Conservation (phyloP, 495 filamentous ascomycete genomes). For the Aspergillus nanangensis region DNA sequence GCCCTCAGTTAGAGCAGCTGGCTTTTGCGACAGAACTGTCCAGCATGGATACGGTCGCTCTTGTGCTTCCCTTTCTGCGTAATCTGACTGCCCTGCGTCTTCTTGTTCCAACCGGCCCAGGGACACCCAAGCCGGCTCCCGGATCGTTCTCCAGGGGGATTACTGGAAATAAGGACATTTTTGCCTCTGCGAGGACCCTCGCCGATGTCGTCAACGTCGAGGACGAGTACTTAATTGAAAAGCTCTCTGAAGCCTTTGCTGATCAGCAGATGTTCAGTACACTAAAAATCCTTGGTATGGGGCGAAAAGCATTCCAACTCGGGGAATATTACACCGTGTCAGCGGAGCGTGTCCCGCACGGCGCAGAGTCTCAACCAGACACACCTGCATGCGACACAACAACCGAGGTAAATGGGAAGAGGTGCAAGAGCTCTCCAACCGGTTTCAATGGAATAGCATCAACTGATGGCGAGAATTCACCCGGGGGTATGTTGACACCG, state of each 20-base stretch:
- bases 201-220: conserved; percentile 35
- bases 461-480: background rate
- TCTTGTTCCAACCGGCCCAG: conserved; percentile 30
- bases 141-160: too few relatives aligned
- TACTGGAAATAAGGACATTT: too few relatives aligned
- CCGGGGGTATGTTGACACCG: background rate
- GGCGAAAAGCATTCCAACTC: conserved; percentile 36
- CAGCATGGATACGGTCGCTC: conserved; percentile 37
- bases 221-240: conserved; percentile 27
- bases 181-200: conserved; percentile 20
- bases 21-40: conserved; percentile 41
- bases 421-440: background rate
- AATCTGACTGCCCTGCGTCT: conserved; percentile 41
- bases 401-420: background rate
- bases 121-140: background rate
- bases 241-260: conserved; percentile 28
- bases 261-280: conserved; percentile 31
- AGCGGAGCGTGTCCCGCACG: background rate
- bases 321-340: conserved; percentile 32
- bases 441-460: background rate
- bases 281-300: conserved; percentile 35
- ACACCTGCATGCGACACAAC: background rate
- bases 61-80: conserved; percentile 45
- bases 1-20: conserved; percentile 57
- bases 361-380: background rate